Base-by-base conservation (phyloP, 768 basidiomycete species). In the Russula emetica region DNA sequence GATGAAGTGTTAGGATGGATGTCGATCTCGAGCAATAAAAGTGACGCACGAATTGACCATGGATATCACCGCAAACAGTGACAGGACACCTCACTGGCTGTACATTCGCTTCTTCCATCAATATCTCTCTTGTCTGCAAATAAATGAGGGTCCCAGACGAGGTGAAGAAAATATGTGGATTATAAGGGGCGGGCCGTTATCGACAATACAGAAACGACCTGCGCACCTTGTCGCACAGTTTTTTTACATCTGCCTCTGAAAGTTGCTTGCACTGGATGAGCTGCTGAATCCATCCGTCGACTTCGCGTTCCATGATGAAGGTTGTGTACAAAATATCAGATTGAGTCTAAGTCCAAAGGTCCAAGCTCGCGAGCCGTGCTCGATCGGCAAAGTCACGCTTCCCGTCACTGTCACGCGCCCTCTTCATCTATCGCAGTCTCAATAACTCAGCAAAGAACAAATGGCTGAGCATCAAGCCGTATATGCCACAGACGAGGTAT, bases 91-190 rank as follows among this genome's bases (percentile, higher is more conserved):
- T 82, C 60, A 99, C 97, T 24, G 95, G 95, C 77, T 98, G 96
- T 2, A 99, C 97, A 74, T 99, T 99, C 36, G 92, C 94, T 80
- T 99, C 97, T 72, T 97, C 96, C 90, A 97, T 95, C 75, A 99
- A 76, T 70, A 99, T 96, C 78, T 98, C 97, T 73, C 96, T 84
- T 60, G 97, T 94, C 97, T 99, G 73, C 5, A 63, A 55, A 47
- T 58, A 60, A 36, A 63, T 44, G 36, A 55, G 56, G 24, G 30
- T 42, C 44, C 18, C 54, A 49, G 60, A 59, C 59, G 54, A 56
- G 24, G 55, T 49, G 60, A 56, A 22, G 53, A 66, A 58, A 58
- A 62, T 16, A 42, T 44, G 59, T 30, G 58, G 28, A 62, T 55
- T 57, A 61, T 58, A 61, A 68, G 70, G 66, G 67, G 70, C 66